Conservation (phyloP, 148 eudicot species). For the Vaccinium vitisidaea region DNA sequence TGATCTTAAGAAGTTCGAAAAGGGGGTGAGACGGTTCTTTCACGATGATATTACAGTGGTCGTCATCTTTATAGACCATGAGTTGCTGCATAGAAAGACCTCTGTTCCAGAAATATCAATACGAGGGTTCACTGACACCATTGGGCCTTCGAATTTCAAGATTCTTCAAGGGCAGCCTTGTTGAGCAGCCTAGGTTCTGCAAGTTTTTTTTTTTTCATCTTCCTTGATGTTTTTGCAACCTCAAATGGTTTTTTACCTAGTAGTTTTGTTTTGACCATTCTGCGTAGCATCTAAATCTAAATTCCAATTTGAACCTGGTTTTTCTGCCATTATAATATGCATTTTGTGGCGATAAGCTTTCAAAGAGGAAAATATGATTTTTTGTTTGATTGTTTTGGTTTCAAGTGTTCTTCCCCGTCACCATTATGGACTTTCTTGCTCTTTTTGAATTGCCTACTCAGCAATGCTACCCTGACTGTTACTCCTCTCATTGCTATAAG, state of each 20-base stretch:
- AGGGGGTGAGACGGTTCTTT: conserved; percentile 44
- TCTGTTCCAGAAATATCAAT: conserved; percentile 42
- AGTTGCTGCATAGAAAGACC: conserved; percentile 22
- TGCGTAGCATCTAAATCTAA: neutral
- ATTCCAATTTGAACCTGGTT: neutral
- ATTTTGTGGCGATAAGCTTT: neutral
- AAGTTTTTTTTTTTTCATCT: neutral
- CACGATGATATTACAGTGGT: conserved; percentile 76
- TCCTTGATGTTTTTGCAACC: neutral
- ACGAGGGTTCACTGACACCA: conserved; percentile 45
- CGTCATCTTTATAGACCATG: conserved; percentile 61
- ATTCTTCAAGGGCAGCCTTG: conserved; percentile 25
- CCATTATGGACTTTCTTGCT: neutral
- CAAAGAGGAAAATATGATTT: neutral
- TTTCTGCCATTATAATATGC: neutral
- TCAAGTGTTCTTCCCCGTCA: neutral
- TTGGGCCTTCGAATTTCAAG: conserved; percentile 48
- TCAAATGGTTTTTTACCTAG: neutral
- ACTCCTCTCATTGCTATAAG: neutral
- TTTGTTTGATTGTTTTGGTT: neutral
- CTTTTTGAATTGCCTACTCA: neutral
- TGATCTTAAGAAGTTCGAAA: conserved; percentile 37
- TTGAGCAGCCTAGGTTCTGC: conserved; percentile 12
- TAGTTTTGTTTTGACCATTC: neutral
- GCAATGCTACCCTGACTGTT: neutral